Evolutionary conservation across 164 flowering plant genomes (phyloP).

Genomic region (Nymphaea colorata): DNA sequence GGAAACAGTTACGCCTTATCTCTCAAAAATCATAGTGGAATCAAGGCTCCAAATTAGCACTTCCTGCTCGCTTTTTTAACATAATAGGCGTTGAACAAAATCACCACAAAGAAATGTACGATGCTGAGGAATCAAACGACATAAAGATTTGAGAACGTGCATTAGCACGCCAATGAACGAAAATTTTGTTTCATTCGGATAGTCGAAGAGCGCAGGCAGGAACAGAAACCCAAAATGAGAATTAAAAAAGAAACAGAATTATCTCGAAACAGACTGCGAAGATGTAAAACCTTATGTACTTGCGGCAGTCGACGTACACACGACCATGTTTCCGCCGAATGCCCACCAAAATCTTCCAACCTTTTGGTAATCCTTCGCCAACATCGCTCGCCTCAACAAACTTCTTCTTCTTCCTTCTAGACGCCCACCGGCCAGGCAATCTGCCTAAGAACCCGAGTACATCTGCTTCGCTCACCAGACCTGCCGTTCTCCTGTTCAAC

Average conservation of each 20-base stretch:
- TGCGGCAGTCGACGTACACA: conserved; percentile 40
- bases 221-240: no score
- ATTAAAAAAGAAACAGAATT: background rate
- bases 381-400: conserved; percentile 56
- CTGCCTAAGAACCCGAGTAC: conserved; percentile 42
- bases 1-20: no score
- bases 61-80: no score
- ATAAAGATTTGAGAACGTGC: no score
- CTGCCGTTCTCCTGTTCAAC: conserved; percentile 44
- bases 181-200: no score
- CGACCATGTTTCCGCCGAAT: conserved; percentile 45
- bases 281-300: conserved; percentile 58
- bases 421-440: conserved; percentile 60
- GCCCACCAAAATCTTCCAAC: conserved; percentile 66
- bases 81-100: no score
- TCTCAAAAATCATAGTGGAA: no score
- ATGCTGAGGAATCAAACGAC: no score
- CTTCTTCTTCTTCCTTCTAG: conserved; percentile 65
- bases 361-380: conserved; percentile 47
- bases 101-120: no score
- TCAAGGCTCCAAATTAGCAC: no score
- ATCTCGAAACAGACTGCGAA: background rate
- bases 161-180: no score
- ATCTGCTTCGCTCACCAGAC: conserved; percentile 34
- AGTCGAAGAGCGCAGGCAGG: no score